Evolutionary conservation across 352 stramenopile species (phyloP).

Genomic region (Globisporangium mamillatum): DNA sequence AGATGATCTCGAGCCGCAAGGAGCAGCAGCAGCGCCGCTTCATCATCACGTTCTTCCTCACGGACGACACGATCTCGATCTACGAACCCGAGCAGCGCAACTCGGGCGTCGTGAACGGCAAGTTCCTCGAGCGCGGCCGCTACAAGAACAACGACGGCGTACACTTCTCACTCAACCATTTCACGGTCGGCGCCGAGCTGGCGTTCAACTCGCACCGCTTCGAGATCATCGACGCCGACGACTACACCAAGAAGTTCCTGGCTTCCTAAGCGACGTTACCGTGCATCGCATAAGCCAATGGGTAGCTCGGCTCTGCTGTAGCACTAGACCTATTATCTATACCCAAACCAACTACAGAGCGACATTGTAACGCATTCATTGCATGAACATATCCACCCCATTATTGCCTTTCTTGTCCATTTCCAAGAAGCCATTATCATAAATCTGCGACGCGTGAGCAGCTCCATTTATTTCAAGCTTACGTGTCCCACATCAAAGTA

Average conservation of each 20-base stretch:
- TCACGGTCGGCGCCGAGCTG: conserved; percentile 55
- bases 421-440: not conserved
- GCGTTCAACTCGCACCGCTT: conserved; percentile 71
- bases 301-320: not conserved
- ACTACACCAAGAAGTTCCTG: conserved; percentile 84
- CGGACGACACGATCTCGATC: conserved; percentile 72
- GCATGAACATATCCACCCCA: conserved; percentile 8
- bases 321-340: not conserved
- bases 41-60: conserved; percentile 82
- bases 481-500: not conserved
- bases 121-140: conserved; percentile 77
- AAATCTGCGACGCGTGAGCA: conserved; percentile 13
- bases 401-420: not conserved
- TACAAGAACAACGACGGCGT: conserved; percentile 66
- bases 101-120: conserved; percentile 76
- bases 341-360: not conserved
- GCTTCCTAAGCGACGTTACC: conserved; percentile 27
- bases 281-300: too few relatives aligned
- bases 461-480: not conserved
- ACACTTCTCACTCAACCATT: conserved; percentile 57
- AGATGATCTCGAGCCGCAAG: conserved; percentile 72
- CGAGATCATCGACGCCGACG: conserved; percentile 72
- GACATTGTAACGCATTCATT: not conserved
- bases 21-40: conserved; percentile 77
- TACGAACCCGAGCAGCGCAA: conserved; percentile 80